phyloP scores from a whole-genome alignment of 2,329 filamentous ascomycete genomes.

The Berkeleyomyces basicola region DNA sequence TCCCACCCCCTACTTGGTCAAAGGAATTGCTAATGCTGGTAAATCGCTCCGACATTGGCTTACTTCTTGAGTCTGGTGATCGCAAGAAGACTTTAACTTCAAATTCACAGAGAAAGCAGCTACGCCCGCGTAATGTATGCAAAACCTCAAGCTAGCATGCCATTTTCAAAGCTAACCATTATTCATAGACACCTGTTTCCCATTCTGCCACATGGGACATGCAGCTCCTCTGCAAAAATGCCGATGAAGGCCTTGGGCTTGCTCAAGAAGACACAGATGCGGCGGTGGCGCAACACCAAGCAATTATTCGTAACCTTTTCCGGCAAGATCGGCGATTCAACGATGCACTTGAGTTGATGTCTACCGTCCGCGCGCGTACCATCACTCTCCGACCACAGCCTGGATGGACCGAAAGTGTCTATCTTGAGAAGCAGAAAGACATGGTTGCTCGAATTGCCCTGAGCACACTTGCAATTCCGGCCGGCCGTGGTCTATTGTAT shows the following conservation, averaged over 20 bases:
- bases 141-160: background rate
- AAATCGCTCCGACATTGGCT: slow-evolving; percentile 62
- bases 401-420: slow-evolving; percentile 68
- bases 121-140: background rate
- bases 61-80: slow-evolving; percentile 35
- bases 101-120: background rate
- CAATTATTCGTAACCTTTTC: slow-evolving; percentile 75
- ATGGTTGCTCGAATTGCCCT: slow-evolving; percentile 73
- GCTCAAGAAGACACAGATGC: slow-evolving; percentile 49
- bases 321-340: slow-evolving; percentile 77
- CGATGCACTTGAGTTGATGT: slow-evolving; percentile 72
- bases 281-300: slow-evolving; percentile 67
- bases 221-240: slow-evolving; percentile 54
- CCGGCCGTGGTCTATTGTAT: slow-evolving; percentile 73
- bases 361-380: slow-evolving; percentile 62
- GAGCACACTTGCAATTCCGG: slow-evolving; percentile 74
- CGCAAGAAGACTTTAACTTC: slow-evolving; percentile 11
- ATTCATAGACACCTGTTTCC: slow-evolving; percentile 28
- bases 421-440: slow-evolving; percentile 83
- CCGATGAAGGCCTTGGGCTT: slow-evolving; percentile 41
- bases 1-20: slow-evolving; percentile 63
- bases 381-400: slow-evolving; percentile 62
- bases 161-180: background rate
- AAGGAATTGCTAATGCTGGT: slow-evolving; percentile 56
- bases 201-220: slow-evolving; percentile 59